phyloP scores from a whole-genome alignment of 2,329 filamentous ascomycete species.

The Curvularia sp. region DNA sequence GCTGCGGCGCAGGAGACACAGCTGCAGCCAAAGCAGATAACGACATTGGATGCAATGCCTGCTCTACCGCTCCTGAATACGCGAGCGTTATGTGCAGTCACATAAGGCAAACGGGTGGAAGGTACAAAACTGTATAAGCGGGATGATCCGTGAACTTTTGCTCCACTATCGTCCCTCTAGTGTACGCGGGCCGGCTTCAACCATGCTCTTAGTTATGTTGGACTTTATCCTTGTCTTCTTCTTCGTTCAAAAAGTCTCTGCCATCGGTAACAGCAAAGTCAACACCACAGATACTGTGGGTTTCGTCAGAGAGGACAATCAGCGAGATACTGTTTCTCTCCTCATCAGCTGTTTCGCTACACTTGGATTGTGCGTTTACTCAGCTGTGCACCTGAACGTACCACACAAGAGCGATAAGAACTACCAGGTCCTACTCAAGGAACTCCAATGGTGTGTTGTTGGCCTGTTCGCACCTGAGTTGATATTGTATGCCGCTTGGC shows the following conservation, averaged over 20 bases:
- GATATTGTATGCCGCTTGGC: slow-evolving; percentile 20
- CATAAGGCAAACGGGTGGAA: not conserved
- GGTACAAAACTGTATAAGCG: not conserved
- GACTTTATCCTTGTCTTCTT: not conserved
- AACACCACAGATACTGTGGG: slow-evolving; percentile 12
- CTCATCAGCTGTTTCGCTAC: slow-evolving; percentile 24
- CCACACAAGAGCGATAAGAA: slow-evolving; percentile 7
- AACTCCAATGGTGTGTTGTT: slow-evolving; percentile 19
- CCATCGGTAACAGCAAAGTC: not conserved
- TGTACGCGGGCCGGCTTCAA: not conserved
- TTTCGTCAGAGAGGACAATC: slow-evolving; percentile 13
- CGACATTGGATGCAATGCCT: not conserved
- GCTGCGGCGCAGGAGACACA: not conserved
- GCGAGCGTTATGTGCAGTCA: not conserved
- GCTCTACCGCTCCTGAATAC: not conserved
- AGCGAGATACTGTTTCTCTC: slow-evolving; percentile 4
- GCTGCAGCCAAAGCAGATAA: not conserved
- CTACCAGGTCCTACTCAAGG: slow-evolving; percentile 8
- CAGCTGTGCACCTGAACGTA: slow-evolving; percentile 27
- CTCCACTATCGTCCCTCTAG: not conserved
- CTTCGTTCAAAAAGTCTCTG: not conserved
- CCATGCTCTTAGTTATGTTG: not conserved
- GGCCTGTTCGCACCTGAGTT: slow-evolving; percentile 27
- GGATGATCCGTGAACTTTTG: not conserved
- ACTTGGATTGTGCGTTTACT: slow-evolving; percentile 26